phyloP scores from a whole-genome alignment of 257 asterid species.

The Primulina huaijiensis region DNA sequence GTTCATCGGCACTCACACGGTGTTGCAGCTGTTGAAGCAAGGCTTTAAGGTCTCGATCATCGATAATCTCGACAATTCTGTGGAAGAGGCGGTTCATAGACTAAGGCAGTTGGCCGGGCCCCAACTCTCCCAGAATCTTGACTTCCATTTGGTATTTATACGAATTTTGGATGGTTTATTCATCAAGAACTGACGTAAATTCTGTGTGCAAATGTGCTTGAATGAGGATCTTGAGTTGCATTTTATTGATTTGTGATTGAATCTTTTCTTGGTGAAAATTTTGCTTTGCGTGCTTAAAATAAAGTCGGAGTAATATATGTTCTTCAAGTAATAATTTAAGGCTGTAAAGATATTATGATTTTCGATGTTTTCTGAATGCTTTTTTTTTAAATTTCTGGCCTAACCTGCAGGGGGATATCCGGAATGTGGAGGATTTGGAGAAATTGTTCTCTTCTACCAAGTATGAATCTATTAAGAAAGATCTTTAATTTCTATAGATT shows the following conservation, averaged over 20 bases:
- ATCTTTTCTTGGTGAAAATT: neutral
- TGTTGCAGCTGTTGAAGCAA: conserved; percentile 64
- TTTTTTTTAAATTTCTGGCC: neutral
- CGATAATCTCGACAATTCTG: conserved; percentile 81
- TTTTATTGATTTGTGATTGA: neutral
- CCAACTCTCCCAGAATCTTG: conserved; percentile 59
- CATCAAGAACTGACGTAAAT: neutral
- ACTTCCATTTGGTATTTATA: conserved; percentile 56
- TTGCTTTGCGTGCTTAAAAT: no score
- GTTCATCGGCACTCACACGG: conserved; percentile 93
- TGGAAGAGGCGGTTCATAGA: conserved; percentile 65
- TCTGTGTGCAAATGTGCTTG: neutral
- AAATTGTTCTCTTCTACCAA: conserved; percentile 56
- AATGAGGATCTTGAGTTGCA: neutral
- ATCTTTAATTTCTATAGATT: neutral
- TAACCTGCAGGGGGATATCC: conserved; percentile 84
- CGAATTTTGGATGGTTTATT: neutral
- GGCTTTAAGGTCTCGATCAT: conserved; percentile 72
- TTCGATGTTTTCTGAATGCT: neutral
- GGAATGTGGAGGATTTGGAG: conserved; percentile 86
- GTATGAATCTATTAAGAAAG: conserved; percentile 35
- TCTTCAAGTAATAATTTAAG: no score
- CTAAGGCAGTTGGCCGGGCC: conserved; percentile 56
- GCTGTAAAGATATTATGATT: no score
- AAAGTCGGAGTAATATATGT: neutral